These are phyloP conservation scores for Trichophyton benhamiae DNA, from an alignment of 2,329 filamentous ascomycete genomes.

Conservation along the genomic window DNA sequence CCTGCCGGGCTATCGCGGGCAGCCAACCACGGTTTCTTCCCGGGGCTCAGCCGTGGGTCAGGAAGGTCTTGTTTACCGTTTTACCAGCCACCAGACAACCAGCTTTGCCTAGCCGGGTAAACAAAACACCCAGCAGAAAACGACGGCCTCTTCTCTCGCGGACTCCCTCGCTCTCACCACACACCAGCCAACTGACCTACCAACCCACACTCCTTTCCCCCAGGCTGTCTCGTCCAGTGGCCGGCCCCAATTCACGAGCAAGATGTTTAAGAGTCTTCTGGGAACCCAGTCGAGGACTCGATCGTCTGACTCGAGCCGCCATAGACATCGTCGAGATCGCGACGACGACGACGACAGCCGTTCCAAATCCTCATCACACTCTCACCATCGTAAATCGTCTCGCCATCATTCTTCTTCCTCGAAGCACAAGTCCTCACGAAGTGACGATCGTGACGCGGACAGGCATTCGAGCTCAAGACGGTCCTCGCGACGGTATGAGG, in stretches of 20 bases:
- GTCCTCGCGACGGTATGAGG: conserved; percentile 17
- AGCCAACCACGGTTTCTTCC: conserved; percentile 3
- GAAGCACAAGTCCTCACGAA: conserved; percentile 32
- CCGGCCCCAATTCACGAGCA: not conserved
- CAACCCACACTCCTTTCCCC: not conserved
- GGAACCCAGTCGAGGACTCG: conserved; percentile 5
- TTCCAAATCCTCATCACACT: conserved; percentile 20
- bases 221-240: not conserved
- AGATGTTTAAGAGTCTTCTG: conserved; percentile 8
- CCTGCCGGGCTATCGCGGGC: not conserved
- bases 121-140: not conserved
- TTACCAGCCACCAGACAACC: conserved; percentile 4
- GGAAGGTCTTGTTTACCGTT: not conserved
- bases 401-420: conserved; percentile 19
- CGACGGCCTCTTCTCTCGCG: not conserved
- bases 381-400: conserved; percentile 10
- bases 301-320: conserved; percentile 11
- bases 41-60: conserved; percentile 4
- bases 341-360: conserved; percentile 22
- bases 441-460: conserved; percentile 36
- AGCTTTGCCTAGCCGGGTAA: not conserved
- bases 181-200: not conserved
- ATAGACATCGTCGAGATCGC: conserved; percentile 6
- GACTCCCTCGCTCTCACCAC: no score
- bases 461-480: conserved; percentile 22